phyloP scores from a whole-genome alignment of 441 rosid species.

The Oxalis stricta region DNA sequence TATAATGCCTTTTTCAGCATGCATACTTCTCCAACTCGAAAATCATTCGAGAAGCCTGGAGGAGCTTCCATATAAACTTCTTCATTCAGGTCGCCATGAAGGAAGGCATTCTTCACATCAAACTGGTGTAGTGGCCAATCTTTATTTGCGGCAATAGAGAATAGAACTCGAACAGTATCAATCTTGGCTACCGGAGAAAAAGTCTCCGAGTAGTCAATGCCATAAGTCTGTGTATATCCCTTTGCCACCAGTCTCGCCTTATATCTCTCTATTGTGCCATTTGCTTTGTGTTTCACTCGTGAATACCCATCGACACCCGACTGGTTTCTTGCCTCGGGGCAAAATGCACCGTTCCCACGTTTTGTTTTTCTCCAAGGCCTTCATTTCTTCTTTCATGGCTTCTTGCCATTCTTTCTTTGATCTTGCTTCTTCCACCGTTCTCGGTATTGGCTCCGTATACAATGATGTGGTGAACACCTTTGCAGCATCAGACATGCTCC shows the following conservation, averaged over 20 bases:
- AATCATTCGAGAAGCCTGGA: background rate
- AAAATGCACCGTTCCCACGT: background rate
- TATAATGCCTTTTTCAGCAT: background rate
- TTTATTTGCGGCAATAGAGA: background rate
- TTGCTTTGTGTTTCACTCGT: background rate
- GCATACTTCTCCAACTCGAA: background rate
- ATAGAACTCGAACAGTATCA: background rate
- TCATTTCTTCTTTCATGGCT: background rate
- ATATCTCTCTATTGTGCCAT: background rate
- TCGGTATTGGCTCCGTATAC: background rate
- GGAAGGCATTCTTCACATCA: background rate
- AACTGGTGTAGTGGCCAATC: background rate
- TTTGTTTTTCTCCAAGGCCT: background rate
- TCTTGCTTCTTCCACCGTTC: background rate
- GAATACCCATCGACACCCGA: background rate
- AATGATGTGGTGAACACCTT: background rate
- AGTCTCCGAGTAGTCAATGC: background rate
- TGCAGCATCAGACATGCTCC: background rate
- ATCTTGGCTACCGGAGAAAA: slow-evolving; percentile 3
- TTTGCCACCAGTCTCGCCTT: background rate
- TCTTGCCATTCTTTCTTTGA: background rate
- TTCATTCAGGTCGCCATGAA: background rate
- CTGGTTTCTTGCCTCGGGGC: background rate
- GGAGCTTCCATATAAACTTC: background rate
- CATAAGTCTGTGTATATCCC: background rate